These are phyloP conservation scores for Trichophyton rubrum DNA, from an alignment of 2,329 filamentous ascomycete species.

Conservation along the genomic window DNA sequence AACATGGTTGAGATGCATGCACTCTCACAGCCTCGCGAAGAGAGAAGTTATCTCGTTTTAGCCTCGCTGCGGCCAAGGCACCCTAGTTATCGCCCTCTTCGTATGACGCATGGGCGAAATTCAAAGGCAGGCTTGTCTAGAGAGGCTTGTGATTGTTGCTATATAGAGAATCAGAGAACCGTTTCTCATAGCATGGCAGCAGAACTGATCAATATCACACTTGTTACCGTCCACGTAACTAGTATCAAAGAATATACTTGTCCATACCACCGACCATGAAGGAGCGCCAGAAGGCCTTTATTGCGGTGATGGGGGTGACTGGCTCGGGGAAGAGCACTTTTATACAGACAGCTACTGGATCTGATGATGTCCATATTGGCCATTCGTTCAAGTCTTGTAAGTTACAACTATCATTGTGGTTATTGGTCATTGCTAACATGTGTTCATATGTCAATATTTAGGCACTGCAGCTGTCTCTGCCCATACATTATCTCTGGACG, in stretches of 20 bases:
- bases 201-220: neutral
- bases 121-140: neutral
- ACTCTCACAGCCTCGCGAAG: neutral
- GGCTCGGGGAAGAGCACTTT: conserved; percentile 32
- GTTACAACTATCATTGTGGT: neutral
- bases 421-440: neutral
- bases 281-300: conserved; percentile 13
- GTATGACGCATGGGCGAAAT: neutral
- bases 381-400: conserved; percentile 8
- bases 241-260: neutral
- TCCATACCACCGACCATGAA: conserved; percentile 1
- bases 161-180: neutral
- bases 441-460: neutral
- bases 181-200: neutral
- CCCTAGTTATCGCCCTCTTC: neutral
- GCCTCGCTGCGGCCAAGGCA: neutral
- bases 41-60: neutral
- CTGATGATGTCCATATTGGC: conserved; percentile 4
- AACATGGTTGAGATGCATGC: neutral
- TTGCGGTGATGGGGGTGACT: conserved; percentile 33
- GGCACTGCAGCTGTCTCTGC: conserved; percentile 4
- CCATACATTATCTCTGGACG: neutral
- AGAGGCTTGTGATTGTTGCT: neutral
- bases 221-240: neutral
- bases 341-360: conserved; percentile 18